Evolutionary conservation across 2,329 filamentous ascomycete species (phyloP).

Genomic region (Pseudogymnoascus sp.): DNA sequence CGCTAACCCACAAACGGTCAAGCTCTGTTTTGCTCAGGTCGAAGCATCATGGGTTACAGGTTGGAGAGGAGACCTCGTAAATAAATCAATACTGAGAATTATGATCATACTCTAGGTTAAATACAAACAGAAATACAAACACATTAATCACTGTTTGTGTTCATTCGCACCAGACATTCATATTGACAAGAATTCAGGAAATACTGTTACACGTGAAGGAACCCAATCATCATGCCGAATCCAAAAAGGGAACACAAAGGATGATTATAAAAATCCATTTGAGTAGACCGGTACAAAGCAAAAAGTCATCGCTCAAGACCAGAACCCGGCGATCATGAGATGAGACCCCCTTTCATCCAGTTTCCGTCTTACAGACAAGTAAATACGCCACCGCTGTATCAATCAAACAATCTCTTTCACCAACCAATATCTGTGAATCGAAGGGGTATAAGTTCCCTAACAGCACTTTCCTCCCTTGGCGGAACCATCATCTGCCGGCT

Average conservation of each 20-base stretch:
- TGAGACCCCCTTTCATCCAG: conserved; percentile 7
- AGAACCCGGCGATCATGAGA: conserved; percentile 9
- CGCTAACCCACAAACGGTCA: not conserved
- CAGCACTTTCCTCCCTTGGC: conserved; percentile 78
- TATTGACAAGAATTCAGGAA: conserved; percentile 7
- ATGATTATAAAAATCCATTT: conserved; percentile 10
- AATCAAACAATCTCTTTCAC: conserved; percentile 18
- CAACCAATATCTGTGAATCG: conserved; percentile 18
- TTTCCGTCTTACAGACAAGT: conserved; percentile 10
- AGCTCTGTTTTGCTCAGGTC: not conserved
- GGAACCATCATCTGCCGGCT: conserved; percentile 68
- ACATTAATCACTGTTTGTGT: not conserved
- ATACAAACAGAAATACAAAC: not conserved
- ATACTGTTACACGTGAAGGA: conserved; percentile 13
- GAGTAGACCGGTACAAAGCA: conserved; percentile 10
- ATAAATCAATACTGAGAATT: not conserved
- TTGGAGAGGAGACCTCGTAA: not conserved
- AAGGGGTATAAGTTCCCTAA: conserved; percentile 38
- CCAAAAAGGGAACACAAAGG: conserved; percentile 12
- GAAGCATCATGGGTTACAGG: not conserved
- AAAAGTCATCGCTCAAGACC: conserved; percentile 1
- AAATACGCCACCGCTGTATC: conserved; percentile 23
- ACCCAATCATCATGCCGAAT: conserved; percentile 14
- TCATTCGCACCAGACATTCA: not conserved
- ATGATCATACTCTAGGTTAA: not conserved